phyloP scores from a whole-genome alignment of 2,329 filamentous ascomycete genomes.

The Thermomyces lanuginosus region DNA sequence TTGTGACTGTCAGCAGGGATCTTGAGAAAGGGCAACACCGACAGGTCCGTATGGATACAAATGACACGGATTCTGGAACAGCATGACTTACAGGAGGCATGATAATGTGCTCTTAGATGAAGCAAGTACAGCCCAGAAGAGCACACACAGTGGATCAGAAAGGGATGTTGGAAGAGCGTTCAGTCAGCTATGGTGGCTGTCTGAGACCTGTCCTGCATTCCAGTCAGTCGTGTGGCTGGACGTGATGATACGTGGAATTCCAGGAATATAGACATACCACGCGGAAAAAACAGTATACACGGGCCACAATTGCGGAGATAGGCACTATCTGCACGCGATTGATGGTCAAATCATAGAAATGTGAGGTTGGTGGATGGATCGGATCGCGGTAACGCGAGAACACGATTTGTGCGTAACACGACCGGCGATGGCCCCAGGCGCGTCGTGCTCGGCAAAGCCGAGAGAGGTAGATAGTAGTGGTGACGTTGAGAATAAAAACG shows the following conservation, averaged over 20 bases:
- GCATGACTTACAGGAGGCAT: constrained; percentile 41
- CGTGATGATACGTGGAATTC: constrained; percentile 17
- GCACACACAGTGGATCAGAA: constrained; percentile 9
- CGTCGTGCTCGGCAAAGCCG: too few relatives aligned
- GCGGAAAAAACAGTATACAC: too few relatives aligned
- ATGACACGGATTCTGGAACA: constrained; percentile 5
- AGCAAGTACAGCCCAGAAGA: too few relatives aligned
- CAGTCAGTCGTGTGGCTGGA: constrained; percentile 12
- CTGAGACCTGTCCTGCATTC: constrained; percentile 21
- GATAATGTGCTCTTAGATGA: constrained; percentile 19
- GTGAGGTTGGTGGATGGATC: too few relatives aligned
- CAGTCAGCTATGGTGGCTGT: constrained; percentile 12
- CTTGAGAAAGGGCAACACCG: too few relatives aligned
- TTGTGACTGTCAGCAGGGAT: constrained; percentile 30
- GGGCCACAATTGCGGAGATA: too few relatives aligned
- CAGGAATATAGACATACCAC: constrained; percentile 19
- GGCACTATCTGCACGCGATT: constrained; percentile 6
- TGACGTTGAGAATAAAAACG: too few relatives aligned
- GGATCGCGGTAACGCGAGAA: constrained; percentile 5
- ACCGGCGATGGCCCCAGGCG: too few relatives aligned
- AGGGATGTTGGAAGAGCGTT: constrained; percentile 11
- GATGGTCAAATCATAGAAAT: too few relatives aligned
- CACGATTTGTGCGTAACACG: constrained; percentile 2
- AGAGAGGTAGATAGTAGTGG: too few relatives aligned
- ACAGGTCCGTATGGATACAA: constrained; percentile 14